Base-by-base conservation (phyloP, 768 basidiomycete genomes). In the Lactifluus volemus region DNA sequence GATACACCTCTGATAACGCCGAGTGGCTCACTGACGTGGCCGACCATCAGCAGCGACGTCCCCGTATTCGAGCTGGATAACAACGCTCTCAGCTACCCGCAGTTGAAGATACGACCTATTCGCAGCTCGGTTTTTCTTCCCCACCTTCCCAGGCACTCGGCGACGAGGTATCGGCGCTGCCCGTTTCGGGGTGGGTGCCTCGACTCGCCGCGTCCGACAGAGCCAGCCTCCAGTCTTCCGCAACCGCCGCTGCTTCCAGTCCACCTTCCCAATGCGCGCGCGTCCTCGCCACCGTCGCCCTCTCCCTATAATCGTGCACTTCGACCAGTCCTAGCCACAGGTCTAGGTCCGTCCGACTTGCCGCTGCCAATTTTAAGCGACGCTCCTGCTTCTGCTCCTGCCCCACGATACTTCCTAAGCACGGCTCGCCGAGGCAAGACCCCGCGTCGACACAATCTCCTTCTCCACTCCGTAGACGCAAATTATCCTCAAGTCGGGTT, bases 1-100 rank as follows among this genome's bases (percentile, higher is more conserved):
- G 73, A 77, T 48, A 82, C 84, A 0, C 83, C 85, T 11, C 57
- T 78, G 34, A 73, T 79, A 36, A 82, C 83, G 8, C 82, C 83
- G 4, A 79, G 80, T 55, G 80, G 81, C 41, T 82, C 82, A n/a
- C 67, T 78, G 14, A 75, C 76, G 56, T 80, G 77, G 76, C 70
- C 69, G 34, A 63, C 73, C 32, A 58, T 67, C 61, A 69, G 67
- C 10, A 73, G 70, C 63, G 67, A 69, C 41, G 59, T 73, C 2
- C 71, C 78, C 38, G 57, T 71, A 10, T 76, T 77, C 5, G 76
- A 76, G 64, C 65, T 76, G 25, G 75, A 78, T 38, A 38, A 38
- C 56, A 64, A 70, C 25, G 25, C 25, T 73, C 69, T 34, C 75
- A 74, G 48, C 53, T 66, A 42, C 58, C 59, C 66, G 2, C 55